Evolutionary conservation across 345 rosid species (phyloP), one percentile per base, ranked within the genome.

Genomic region (Sapria himalayana): DNA sequence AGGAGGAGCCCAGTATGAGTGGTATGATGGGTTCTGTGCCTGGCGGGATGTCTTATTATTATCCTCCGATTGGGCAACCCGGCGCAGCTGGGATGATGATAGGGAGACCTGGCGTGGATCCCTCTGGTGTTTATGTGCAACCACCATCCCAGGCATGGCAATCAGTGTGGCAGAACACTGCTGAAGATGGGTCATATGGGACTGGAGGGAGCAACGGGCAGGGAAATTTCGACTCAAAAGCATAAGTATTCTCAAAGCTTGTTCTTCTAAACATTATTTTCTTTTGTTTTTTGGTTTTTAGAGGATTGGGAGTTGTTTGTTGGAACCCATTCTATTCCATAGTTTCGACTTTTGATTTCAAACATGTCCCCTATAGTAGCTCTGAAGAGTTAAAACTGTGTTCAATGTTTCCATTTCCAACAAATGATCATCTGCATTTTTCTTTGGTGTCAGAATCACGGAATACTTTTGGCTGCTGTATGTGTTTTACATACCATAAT

Each of bases 141-240:
- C 85, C 93, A 5, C 96, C 94, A 5, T 81, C 89, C 19, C 97
- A 81, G 69, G 80, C 92, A 4, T 86, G 97, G 97, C 92, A 86
- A 61, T 73, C 81, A 22, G 89, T 73, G 17, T 81, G 94, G 94
- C 85, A 81, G 74, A 62, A 68, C n/a, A 36, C 77, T 0, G 66
- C 65, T 0, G 85, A 81, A 27, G 92, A 71, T 46, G 96, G 63
- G 3, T 65, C 81, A 13, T 75, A 65, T 35, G 81, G 58, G 9
- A 72, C 74, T 52, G 84, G 78, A 16, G 79, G 66, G 17, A 72
- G 66, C 65, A 60, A 59, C 15, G 91, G 72, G 24, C 94, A 73
- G 27, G 82, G 75, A 24, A 78, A 64, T 63, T 77, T 65, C 7
- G 86, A 73, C 50, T 58, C 50, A 23, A 58, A 59, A 38, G 57